Evolutionary conservation across 768 basidiomycete species (phyloP).

Genomic region (Psilocybe subaeruginosa): DNA sequence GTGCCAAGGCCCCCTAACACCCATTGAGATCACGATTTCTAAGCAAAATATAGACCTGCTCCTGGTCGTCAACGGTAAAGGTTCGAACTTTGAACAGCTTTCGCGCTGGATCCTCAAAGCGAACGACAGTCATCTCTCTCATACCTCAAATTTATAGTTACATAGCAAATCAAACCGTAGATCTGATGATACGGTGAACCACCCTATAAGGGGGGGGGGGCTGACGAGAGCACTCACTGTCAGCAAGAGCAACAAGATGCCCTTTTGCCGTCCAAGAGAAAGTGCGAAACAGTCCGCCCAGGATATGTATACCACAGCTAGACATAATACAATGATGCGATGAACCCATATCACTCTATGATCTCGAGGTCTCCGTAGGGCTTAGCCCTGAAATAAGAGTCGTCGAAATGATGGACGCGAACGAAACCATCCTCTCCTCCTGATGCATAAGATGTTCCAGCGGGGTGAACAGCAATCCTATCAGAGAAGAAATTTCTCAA

Average conservation of each 20-base stretch:
- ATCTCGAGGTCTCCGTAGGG: slow-evolving; percentile 90
- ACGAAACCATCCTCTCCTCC: slow-evolving; percentile 97
- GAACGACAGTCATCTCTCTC: too few species aligned
- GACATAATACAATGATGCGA: slow-evolving; percentile 3
- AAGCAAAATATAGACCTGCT: too few species aligned
- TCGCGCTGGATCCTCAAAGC: too few species aligned
- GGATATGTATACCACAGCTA: background rate
- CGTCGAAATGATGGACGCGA: slow-evolving; percentile 91
- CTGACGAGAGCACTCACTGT: background rate
- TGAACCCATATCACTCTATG: slow-evolving; percentile 40
- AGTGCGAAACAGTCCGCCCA: background rate
- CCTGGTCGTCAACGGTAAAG: too few species aligned
- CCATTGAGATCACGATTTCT: too few species aligned
- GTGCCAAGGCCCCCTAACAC: too few species aligned
- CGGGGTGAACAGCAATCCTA: slow-evolving; percentile 92
- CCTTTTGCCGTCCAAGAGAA: background rate
- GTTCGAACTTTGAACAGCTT: too few species aligned
- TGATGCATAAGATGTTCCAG: slow-evolving; percentile 86
- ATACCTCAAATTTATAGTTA: too few species aligned
- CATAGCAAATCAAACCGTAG: too few species aligned
- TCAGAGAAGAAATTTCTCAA: slow-evolving; percentile 1
- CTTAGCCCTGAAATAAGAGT: slow-evolving; percentile 89
- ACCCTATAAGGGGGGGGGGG: background rate
- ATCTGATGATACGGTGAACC: too few species aligned
- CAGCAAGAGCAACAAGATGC: background rate